Conservation (phyloP, 1,139 yeast species). For the Candida mesenterica region DNA sequence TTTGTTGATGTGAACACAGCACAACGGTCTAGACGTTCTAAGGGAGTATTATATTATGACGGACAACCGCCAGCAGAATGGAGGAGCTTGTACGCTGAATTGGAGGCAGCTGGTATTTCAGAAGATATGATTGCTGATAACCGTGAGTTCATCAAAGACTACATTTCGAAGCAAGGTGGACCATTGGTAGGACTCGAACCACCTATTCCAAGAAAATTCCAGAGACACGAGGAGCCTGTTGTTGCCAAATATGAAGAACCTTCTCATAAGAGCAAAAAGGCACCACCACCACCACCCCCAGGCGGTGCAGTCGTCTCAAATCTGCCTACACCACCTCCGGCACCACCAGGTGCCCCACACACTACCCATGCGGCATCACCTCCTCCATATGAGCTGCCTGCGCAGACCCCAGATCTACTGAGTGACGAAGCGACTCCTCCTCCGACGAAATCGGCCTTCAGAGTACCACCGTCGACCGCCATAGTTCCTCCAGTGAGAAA, state of each 20-base stretch:
- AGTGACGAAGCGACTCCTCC: conserved; percentile 8
- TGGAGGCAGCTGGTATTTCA: conserved; percentile 76
- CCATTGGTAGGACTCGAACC: conserved; percentile 85
- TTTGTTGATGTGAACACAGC: conserved; percentile 47
- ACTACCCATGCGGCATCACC: conserved; percentile 14
- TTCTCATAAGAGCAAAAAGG: conserved; percentile 30
- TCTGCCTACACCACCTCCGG: conserved; percentile 2
- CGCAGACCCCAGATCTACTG: too few species aligned
- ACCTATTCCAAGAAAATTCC: conserved; percentile 68
- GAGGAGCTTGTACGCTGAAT: conserved; percentile 70
- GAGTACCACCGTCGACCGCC: conserved; percentile 30
- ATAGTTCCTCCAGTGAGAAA: conserved; percentile 20
- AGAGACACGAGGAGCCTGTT: conserved; percentile 17
- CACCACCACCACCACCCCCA: conserved; percentile 52
- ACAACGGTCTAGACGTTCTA: conserved; percentile 55
- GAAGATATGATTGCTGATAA: conserved; percentile 91
- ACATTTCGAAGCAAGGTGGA: conserved; percentile 75
- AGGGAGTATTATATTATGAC: conserved; percentile 69
- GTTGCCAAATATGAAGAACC: not conserved
- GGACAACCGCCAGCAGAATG: conserved; percentile 84
- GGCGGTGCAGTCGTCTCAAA: conserved; percentile 4
- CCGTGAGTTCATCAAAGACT: conserved; percentile 75
- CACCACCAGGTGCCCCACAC: conserved; percentile 3
- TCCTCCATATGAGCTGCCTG: conserved; percentile 15
- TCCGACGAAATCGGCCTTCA: conserved; percentile 17